These are phyloP conservation scores for Coelastrella sp. DNA, from an alignment of 139 green algal genomes.

Conservation along the genomic window DNA sequence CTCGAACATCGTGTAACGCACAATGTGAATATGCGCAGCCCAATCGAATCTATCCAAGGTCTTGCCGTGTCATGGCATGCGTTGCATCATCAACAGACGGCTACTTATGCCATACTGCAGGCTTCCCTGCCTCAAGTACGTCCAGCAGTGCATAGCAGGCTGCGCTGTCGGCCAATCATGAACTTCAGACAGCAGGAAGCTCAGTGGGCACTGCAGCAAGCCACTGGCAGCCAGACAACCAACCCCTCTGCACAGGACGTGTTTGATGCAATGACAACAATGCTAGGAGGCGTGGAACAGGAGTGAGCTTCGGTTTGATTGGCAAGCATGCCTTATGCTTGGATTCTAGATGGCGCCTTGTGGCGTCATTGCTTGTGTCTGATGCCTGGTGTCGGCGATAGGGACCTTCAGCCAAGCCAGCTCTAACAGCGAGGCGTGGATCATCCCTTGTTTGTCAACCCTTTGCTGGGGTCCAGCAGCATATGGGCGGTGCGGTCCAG, in stretches of 20 bases:
- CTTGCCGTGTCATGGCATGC: not conserved
- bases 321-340: too few relatives aligned
- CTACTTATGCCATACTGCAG: too few relatives aligned
- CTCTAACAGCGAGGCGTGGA: not conserved
- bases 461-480: not conserved
- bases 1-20: too few relatives aligned
- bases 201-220: not conserved
- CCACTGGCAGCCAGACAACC: not conserved
- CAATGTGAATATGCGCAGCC: too few relatives aligned
- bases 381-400: not conserved
- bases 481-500: too few relatives aligned
- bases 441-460: not conserved
- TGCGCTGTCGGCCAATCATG: not conserved
- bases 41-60: too few relatives aligned
- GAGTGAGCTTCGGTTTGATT: not conserved
- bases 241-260: not conserved
- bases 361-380: not conserved
- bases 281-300: constrained; percentile 23
- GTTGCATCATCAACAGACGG: not conserved
- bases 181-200: not conserved
- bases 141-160: too few relatives aligned
- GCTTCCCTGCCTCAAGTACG: too few relatives aligned
- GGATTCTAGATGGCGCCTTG: not conserved
- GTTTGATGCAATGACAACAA: constrained; percentile 36
- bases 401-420: not conserved